Conservation (phyloP, 169 alveolate species). For the Plasmodium vivax region DNA sequence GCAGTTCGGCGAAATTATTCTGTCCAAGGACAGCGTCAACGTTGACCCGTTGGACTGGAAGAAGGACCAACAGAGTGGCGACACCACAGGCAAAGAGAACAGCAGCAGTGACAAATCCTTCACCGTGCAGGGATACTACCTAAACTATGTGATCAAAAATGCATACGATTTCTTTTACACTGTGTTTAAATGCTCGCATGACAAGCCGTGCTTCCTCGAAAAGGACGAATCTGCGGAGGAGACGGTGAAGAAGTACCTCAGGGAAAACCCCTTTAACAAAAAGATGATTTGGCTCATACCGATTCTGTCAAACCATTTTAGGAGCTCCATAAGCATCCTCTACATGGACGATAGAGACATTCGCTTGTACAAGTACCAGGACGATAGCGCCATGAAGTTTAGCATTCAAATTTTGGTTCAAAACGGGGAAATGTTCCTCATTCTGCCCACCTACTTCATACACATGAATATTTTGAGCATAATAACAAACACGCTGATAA, state of each 20-base stretch:
- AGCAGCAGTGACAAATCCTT: neutral
- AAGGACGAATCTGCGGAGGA: constrained; percentile 5
- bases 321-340: constrained; percentile 25
- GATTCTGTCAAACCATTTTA: constrained; percentile 41
- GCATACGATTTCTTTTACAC: constrained; percentile 20
- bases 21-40: constrained; percentile 1
- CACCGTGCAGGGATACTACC: constrained; percentile 2
- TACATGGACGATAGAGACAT: constrained; percentile 20
- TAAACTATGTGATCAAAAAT: constrained; percentile 29
- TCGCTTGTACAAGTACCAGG: constrained; percentile 54
- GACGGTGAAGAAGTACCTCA: constrained; percentile 11
- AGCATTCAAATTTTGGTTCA: constrained; percentile 58
- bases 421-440: constrained; percentile 41
- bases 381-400: constrained; percentile 27
- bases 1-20: constrained; percentile 8
- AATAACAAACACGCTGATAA: constrained; percentile 10
- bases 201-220: constrained; percentile 18
- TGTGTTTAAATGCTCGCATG: constrained; percentile 10
- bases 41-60: neutral
- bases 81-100: neutral
- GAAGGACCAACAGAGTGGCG: neutral
- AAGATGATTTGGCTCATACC: constrained; percentile 75
- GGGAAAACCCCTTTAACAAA: constrained; percentile 20
- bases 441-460: constrained; percentile 65
- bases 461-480: constrained; percentile 41